Percentiles rank a stretch among this genome's conserved stretches.
Evolutionary conservation across 192 early-diverging fungal species (phyloP).

Genomic region (Backusella luteola): DNA sequence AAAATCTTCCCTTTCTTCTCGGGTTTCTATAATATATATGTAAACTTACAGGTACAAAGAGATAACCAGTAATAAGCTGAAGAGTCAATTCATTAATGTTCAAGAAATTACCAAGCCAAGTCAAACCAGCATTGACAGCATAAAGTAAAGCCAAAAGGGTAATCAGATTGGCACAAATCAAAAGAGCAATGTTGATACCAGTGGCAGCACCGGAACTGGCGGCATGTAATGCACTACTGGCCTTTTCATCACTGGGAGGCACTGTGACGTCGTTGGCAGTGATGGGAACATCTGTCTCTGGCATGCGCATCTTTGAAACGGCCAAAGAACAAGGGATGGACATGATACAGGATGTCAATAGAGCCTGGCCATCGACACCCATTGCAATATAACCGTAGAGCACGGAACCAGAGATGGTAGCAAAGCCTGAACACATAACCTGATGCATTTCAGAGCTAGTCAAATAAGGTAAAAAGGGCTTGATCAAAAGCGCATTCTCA

Average conservation of each 20-base stretch:
- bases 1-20: background rate
- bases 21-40: background rate
- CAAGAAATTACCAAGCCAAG: constrained; percentile 69
- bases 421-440: constrained; percentile 86
- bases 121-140: constrained; percentile 66
- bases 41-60: constrained; percentile 67
- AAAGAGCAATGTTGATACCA: constrained; percentile 72
- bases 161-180: constrained; percentile 76
- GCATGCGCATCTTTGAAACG: constrained; percentile 83
- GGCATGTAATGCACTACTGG: constrained; percentile 77
- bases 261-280: constrained; percentile 66
- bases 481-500: constrained; percentile 80
- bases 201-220: constrained; percentile 79
- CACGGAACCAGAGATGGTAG: constrained; percentile 86
- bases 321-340: constrained; percentile 84
- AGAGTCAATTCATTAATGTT: constrained; percentile 59
- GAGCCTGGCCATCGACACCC: constrained; percentile 60
- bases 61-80: constrained; percentile 69
- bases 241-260: constrained; percentile 57
- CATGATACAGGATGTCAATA: constrained; percentile 89
- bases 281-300: constrained; percentile 80
- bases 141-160: constrained; percentile 71
- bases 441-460: constrained; percentile 85
- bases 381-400: constrained; percentile 70
- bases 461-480: constrained; percentile 79